These are phyloP conservation scores for Tulasnella sp. DNA, from an alignment of 768 basidiomycete genomes.

Conservation along the genomic window DNA sequence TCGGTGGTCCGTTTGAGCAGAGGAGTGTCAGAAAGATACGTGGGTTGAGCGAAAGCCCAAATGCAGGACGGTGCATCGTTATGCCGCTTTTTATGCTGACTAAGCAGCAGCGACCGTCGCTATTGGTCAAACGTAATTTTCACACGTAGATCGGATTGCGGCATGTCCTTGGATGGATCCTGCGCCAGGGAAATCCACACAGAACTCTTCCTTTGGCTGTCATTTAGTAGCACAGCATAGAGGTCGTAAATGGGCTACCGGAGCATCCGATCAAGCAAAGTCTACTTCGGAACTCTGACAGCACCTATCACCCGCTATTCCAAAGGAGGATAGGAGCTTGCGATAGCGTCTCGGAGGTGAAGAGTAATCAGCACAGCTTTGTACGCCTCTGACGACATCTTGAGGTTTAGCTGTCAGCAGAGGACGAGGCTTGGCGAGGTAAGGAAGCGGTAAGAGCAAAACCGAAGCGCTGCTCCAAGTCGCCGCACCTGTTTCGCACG, in stretches of 20 bases:
- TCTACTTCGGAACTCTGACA: neutral
- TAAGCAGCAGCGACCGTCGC: neutral
- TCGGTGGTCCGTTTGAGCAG: neutral
- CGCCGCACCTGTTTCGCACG: neutral
- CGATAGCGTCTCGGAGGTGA: neutral
- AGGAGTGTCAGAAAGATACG: neutral
- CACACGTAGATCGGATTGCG: neutral
- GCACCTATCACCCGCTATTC: neutral
- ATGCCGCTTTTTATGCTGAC: neutral
- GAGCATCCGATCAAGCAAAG: neutral
- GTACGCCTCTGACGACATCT: neutral
- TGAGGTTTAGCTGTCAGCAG: neutral
- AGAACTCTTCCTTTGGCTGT: neutral
- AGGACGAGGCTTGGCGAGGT: neutral
- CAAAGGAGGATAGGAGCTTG: neutral
- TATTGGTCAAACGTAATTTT: neutral
- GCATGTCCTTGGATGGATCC: neutral
- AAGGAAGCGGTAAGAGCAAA: neutral
- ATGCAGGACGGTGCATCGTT: neutral
- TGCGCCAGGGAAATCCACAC: neutral
- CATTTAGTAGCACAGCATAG: neutral
- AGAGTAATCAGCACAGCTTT: neutral
- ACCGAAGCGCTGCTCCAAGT: neutral
- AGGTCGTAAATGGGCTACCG: neutral
- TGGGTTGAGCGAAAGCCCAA: neutral